Evolutionary conservation across 352 stramenopile genomes (phyloP).

Genomic region (Globisporangium megalacanthum): DNA sequence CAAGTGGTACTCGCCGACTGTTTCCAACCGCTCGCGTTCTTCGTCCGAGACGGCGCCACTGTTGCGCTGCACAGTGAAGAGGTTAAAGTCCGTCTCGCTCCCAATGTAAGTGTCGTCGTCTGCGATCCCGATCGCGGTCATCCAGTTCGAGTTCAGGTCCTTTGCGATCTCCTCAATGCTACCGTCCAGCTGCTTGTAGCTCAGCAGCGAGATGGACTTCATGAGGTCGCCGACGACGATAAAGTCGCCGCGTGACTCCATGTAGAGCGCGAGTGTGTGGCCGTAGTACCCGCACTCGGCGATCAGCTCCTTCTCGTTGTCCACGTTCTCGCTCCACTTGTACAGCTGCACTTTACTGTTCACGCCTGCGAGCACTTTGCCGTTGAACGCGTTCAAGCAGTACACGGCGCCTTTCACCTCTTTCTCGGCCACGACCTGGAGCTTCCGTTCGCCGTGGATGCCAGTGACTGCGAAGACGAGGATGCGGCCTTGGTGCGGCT

Average conservation of each 20-base stretch:
- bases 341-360: constrained; percentile 95
- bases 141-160: constrained; percentile 97
- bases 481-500: constrained; percentile 94
- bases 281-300: constrained; percentile 93
- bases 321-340: constrained; percentile 86
- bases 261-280: constrained; percentile 94
- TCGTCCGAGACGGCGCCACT: constrained; percentile 90
- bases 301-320: constrained; percentile 88
- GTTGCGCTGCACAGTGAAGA: constrained; percentile 94
- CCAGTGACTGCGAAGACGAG: constrained; percentile 89
- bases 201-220: constrained; percentile 94
- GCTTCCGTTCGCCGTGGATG: constrained; percentile 76
- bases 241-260: constrained; percentile 92
- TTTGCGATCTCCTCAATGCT: constrained; percentile 94
- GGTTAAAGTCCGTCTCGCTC: constrained; percentile 93
- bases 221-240: constrained; percentile 97
- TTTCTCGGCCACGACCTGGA: constrained; percentile 89
- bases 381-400: constrained; percentile 93
- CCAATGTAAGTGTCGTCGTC: constrained; percentile 95
- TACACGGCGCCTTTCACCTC: constrained; percentile 95
- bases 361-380: constrained; percentile 90
- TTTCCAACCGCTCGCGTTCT: constrained; percentile 90
- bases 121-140: constrained; percentile 91
- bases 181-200: constrained; percentile 90
- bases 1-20: constrained; percentile 92